Evolutionary conservation across 306 rosid species (phyloP), one percentile per base, ranked within the genome.

Genomic region (Oxytropis ochrocephala): DNA sequence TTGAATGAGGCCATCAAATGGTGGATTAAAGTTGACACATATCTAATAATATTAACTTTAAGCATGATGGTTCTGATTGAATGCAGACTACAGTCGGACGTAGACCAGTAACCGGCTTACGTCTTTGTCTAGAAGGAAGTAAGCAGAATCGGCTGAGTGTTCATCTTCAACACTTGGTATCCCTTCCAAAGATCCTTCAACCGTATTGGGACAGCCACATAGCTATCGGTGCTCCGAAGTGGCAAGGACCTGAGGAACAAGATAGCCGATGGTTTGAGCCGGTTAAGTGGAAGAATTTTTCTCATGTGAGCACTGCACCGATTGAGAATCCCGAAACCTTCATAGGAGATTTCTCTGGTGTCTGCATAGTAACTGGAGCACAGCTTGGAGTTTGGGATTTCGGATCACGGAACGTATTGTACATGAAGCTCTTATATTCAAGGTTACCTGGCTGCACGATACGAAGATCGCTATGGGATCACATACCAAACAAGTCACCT

Each of bases 381-480:
- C 95, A 91, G 83, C 95, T 91, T 21, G 92, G 97, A 68, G 95
- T 91, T 59, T 91, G 95, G 97, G 90, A 88, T 80, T 90, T 90
- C 2, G 97, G 97, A 53, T 81, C 92, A 5, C 83, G 84, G 61
- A 88, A 86, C 24, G 95, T 90, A 13, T 64, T 91, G 81, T 91
- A 77, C 86, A 88, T 91, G 89, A 91, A 91, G 75, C 89, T 91
- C 32, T 75, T 88, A 67, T 91, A 84, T 77, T 91, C 92, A 19
- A 79, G 77, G 82, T 33, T 91, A 64, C 97, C 95, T 0, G 92
- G 95, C 49, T 88, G 97, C 79, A 88, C 97, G 0, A 65, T 91
- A 59, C 78, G 90, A 33, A 78, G 95, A 85, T 86, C 95, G 2
- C 65, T 86, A 52, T 91, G 97, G 97, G 97, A 91, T 68, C 86